Conservation (phyloP, 2,329 filamentous ascomycete species). For the Diaporthe helianthi region DNA sequence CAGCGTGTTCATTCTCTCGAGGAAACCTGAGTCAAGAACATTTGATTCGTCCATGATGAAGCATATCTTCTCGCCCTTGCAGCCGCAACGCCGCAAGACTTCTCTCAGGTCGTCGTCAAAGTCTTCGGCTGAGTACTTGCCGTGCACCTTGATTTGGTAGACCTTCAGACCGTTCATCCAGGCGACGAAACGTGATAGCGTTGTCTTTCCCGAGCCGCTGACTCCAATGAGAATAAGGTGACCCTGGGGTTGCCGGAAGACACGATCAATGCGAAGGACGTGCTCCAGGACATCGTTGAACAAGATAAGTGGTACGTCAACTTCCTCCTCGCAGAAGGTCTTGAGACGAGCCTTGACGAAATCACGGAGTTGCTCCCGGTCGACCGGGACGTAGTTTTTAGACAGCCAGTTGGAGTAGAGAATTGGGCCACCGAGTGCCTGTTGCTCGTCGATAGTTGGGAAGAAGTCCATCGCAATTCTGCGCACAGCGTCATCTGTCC, state of each 20-base stretch:
- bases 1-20: constrained; percentile 98
- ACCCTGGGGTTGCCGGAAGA: constrained; percentile 97
- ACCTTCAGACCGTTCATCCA: constrained; percentile 99
- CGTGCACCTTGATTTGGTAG: constrained; percentile 99
- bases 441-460: constrained; percentile 90
- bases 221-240: constrained; percentile 99
- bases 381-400: constrained; percentile 97
- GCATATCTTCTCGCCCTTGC: constrained; percentile 99
- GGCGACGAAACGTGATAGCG: constrained; percentile 94
- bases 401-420: constrained; percentile 99
- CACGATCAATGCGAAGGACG: constrained; percentile 95
- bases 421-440: constrained; percentile 90
- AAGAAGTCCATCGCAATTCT: constrained; percentile 91
- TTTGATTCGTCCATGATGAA: constrained; percentile 99
- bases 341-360: constrained; percentile 97
- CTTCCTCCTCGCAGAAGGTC: constrained; percentile 99
- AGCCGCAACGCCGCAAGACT: constrained; percentile 90
- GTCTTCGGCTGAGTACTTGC: constrained; percentile 96
- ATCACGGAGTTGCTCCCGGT: constrained; percentile 91
- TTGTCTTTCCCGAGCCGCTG: constrained; percentile 98
- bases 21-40: constrained; percentile 96
- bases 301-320: constrained; percentile 97
- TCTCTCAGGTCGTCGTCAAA: constrained; percentile 97
- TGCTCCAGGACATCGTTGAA: constrained; percentile 99
- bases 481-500: constrained; percentile 89